A percentile compares a stretch with the other conserved stretches of the same genome.
phyloP scores from a whole-genome alignment of 345 rosid species.

The Populus deltoides region DNA sequence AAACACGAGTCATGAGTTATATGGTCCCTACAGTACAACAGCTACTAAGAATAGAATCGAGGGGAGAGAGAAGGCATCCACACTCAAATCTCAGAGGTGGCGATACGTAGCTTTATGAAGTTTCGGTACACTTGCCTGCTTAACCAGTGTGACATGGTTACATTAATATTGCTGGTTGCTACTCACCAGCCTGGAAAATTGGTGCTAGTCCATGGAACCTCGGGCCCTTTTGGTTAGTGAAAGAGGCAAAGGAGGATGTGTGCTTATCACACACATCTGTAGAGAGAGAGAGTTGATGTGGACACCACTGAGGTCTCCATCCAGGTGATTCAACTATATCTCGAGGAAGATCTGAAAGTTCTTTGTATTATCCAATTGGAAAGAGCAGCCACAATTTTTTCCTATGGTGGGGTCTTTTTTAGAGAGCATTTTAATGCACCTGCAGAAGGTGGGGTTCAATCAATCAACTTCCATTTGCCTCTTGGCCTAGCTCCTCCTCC shows the following conservation, averaged over 20 bases:
- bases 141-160: slow-evolving; percentile 13
- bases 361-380: slow-evolving; percentile 32
- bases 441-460: slow-evolving; percentile 37
- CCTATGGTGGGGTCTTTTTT: slow-evolving; percentile 13
- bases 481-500: not conserved
- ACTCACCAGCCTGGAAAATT: slow-evolving; percentile 6
- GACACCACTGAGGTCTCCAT: slow-evolving; percentile 48
- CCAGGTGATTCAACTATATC: slow-evolving; percentile 58
- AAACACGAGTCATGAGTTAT: slow-evolving; percentile 22
- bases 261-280: not conserved
- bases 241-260: not conserved
- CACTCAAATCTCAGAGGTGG: slow-evolving; percentile 9
- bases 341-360: slow-evolving; percentile 1
- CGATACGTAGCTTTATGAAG: slow-evolving; percentile 15
- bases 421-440: slow-evolving; percentile 24
- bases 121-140: slow-evolving; percentile 11
- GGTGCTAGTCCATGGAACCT: slow-evolving; percentile 7
- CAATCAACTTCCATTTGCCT: slow-evolving; percentile 35
- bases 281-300: slow-evolving; percentile 15
- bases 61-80: not conserved
- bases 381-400: slow-evolving; percentile 17
- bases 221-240: not conserved
- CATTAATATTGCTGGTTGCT: not conserved
- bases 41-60: slow-evolving; percentile 6
- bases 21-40: slow-evolving; percentile 24